These are phyloP conservation scores for Aureobasidium sp. DNA, from an alignment of 2,329 filamentous ascomycete species.

Conservation along the genomic window DNA sequence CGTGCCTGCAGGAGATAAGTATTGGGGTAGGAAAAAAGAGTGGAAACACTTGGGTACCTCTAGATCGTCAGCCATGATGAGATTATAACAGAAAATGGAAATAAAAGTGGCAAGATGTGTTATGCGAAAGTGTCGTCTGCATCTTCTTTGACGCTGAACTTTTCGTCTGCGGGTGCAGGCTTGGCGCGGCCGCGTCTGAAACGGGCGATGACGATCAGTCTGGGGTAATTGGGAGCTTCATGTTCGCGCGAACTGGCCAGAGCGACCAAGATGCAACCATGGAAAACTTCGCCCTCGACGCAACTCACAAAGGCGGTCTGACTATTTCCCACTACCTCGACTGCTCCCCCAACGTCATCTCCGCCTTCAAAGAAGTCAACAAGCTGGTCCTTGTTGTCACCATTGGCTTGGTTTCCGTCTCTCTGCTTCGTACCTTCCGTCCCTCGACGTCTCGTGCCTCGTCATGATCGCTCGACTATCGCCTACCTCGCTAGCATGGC, in stretches of 20 bases:
- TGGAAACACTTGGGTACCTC: conserved; percentile 18
- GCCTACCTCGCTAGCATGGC: conserved; percentile 15
- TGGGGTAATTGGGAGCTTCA: not conserved
- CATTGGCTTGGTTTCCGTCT: conserved; percentile 24
- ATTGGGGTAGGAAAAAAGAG: not conserved
- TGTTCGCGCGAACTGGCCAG: not conserved
- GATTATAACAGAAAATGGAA: not conserved
- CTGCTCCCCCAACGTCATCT: conserved; percentile 40
- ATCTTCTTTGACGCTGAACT: not conserved
- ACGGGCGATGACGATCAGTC: conserved; percentile 1
- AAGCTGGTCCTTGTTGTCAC: conserved; percentile 43
- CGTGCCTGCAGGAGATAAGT: conserved; percentile 35
- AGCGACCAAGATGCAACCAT: conserved; percentile 15
- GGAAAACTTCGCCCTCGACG: conserved; percentile 25
- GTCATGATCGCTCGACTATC: not conserved
- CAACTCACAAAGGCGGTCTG: conserved; percentile 26
- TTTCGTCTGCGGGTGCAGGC: not conserved
- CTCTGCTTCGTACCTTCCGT: conserved; percentile 16
- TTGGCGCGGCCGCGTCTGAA: not conserved
- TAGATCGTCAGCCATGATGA: conserved; percentile 15
- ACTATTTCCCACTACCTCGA: conserved; percentile 44
- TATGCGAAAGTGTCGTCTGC: not conserved
- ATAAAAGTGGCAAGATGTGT: not conserved
- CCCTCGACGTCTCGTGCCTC: not conserved
- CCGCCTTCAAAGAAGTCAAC: conserved; percentile 43